phyloP scores from a whole-genome alignment of 2,329 filamentous ascomycete species.

The Colletotrichum zoysiae region DNA sequence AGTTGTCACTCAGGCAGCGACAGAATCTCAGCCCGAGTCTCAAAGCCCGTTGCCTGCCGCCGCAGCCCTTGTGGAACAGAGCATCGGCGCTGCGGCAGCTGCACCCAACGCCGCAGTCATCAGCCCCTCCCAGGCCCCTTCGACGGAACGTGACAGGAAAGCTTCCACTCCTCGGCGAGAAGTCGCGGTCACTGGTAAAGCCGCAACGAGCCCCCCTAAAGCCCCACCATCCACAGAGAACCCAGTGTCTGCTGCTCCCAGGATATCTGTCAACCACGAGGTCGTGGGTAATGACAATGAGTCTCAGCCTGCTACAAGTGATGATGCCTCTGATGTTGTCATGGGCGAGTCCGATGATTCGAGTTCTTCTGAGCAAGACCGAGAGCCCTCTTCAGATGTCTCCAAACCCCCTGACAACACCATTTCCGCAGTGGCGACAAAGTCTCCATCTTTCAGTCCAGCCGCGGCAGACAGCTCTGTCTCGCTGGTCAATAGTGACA shows the following conservation, averaged over 20 bases:
- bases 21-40: conserved; percentile 3
- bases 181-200: conserved; percentile 33
- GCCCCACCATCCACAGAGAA: conserved; percentile 14
- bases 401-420: conserved; percentile 67
- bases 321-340: conserved; percentile 39
- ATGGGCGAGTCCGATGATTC: conserved; percentile 40
- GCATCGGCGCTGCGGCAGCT: not conserved
- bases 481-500: conserved; percentile 46
- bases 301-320: conserved; percentile 22
- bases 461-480: conserved; percentile 42
- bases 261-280: conserved; percentile 1
- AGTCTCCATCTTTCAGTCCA: conserved; percentile 61
- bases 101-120: not conserved
- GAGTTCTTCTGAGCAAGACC: conserved; percentile 41
- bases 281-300: conserved; percentile 6
- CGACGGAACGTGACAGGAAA: not conserved
- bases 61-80: not conserved
- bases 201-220: conserved; percentile 13
- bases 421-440: conserved; percentile 63
- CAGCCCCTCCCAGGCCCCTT: not conserved
- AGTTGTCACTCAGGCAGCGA: conserved; percentile 9
- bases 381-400: conserved; percentile 56
- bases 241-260: conserved; percentile 2
- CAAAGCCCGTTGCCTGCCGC: conserved; percentile 9
- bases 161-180: conserved; percentile 8